Conservation (phyloP, 2,329 filamentous ascomycete species). For the Stemphylium vesicarium region DNA sequence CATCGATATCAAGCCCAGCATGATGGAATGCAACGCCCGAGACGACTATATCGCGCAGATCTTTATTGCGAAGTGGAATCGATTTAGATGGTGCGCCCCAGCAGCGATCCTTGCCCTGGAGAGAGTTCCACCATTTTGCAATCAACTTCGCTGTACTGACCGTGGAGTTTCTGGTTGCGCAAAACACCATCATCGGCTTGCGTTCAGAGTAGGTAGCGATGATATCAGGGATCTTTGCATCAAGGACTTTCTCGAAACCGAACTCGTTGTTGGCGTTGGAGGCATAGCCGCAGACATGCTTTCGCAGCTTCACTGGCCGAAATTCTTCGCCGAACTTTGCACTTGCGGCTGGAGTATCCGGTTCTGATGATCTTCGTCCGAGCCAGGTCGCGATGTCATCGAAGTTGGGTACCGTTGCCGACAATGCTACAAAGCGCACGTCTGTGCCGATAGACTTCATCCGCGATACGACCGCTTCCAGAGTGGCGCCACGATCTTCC, state of each 20-base stretch:
- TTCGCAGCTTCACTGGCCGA: conserved; percentile 77
- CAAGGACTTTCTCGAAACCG: conserved; percentile 74
- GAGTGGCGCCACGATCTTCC: conserved; percentile 76
- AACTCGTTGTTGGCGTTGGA: conserved; percentile 70
- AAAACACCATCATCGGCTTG: conserved; percentile 86
- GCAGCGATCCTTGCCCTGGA: conserved; percentile 58
- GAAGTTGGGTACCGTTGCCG: conserved; percentile 83
- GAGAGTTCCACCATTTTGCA: conserved; percentile 68
- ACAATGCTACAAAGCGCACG: conserved; percentile 80
- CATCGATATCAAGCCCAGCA: conserved; percentile 70
- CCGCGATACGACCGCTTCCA: conserved; percentile 83
- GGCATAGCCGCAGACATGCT: conserved; percentile 76
- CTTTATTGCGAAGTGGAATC: conserved; percentile 62
- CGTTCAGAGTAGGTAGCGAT: conserved; percentile 69
- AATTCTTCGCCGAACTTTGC: conserved; percentile 81
- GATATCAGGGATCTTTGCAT: conserved; percentile 68
- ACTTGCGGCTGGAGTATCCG: conserved; percentile 67
- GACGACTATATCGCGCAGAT: conserved; percentile 62
- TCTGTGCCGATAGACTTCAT: conserved; percentile 82
- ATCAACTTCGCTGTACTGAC: conserved; percentile 71
- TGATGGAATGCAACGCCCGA: conserved; percentile 83
- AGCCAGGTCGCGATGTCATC: conserved; percentile 82
- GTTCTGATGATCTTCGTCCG: conserved; percentile 67
- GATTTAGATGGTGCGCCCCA: conserved; percentile 67
- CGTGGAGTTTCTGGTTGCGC: conserved; percentile 75